phyloP scores from a whole-genome alignment of 2,329 filamentous ascomycete species.

The Rhexocercosporidium sp. region DNA sequence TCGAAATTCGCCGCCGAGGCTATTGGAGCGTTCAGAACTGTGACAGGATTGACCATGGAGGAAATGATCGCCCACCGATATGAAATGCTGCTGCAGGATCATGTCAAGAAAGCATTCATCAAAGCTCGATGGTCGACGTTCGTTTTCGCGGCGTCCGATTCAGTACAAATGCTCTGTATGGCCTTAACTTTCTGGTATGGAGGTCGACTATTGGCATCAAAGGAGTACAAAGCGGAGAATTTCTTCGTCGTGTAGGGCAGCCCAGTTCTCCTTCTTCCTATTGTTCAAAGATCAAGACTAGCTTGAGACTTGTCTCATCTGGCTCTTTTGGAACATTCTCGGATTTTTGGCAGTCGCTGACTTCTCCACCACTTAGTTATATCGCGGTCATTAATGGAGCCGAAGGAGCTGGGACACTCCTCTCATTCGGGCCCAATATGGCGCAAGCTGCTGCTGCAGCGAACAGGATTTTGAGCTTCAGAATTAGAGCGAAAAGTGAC shows the following conservation, averaged over 20 bases:
- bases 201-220: slow-evolving; percentile 49
- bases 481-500: slow-evolving; percentile 22
- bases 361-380: slow-evolving; percentile 40
- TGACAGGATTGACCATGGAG: slow-evolving; percentile 58
- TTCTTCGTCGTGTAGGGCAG: slow-evolving; percentile 56
- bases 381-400: slow-evolving; percentile 57
- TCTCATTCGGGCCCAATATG: slow-evolving; percentile 58
- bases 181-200: slow-evolving; percentile 62
- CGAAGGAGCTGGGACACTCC: slow-evolving; percentile 58
- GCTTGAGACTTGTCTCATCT: neutral
- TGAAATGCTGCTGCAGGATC: slow-evolving; percentile 50
- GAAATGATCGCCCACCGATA: slow-evolving; percentile 59
- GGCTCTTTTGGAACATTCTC: neutral
- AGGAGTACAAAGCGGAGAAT: slow-evolving; percentile 48
- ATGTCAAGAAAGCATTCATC: slow-evolving; percentile 53
- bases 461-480: slow-evolving; percentile 59
- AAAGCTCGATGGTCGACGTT: slow-evolving; percentile 55
- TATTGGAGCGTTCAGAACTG: slow-evolving; percentile 52
- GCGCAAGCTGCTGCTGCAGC: slow-evolving; percentile 64
- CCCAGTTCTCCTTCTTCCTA: neutral
- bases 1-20: slow-evolving; percentile 68
- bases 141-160: slow-evolving; percentile 59
- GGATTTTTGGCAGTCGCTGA: neutral
- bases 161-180: slow-evolving; percentile 60
- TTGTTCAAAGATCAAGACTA: neutral